A percentile compares a stretch with the other conserved stretches of the same genome.
phyloP scores from a whole-genome alignment of 768 basidiomycete genomes.

The Cystobasidium ongulense region DNA sequence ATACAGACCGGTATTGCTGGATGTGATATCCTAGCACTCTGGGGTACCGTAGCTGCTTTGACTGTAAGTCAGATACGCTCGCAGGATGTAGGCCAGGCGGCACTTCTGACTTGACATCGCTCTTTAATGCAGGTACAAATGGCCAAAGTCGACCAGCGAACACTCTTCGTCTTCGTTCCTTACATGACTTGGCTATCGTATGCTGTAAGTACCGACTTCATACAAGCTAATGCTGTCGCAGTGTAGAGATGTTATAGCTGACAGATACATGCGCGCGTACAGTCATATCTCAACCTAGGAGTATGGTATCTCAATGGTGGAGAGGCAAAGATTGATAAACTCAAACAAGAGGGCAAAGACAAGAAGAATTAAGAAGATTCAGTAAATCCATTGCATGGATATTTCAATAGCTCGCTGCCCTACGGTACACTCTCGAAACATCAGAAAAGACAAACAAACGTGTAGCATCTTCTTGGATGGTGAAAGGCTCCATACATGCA shows the following conservation, averaged over 20 bases:
- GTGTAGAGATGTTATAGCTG: not conserved
- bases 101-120: not conserved
- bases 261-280: not conserved
- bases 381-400: no score
- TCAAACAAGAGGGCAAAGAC: not conserved
- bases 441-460: no score
- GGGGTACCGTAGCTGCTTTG: slow-evolving; percentile 27
- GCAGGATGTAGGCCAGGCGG: no score
- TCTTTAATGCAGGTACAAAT: slow-evolving; percentile 19
- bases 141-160: slow-evolving; percentile 36
- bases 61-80: no score
- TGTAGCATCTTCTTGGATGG: no score
- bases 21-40: slow-evolving; percentile 33
- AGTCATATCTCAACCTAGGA: slow-evolving; percentile 14
- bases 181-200: slow-evolving; percentile 38
- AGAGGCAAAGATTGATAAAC: slow-evolving; percentile 17
- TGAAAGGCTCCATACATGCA: no score
- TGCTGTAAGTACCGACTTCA: slow-evolving; percentile 19
- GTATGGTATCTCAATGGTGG: slow-evolving; percentile 22
- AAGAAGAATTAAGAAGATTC: not conserved
- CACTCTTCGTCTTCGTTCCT: slow-evolving; percentile 32
- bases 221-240: not conserved
- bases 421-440: no score
- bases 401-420: no score
- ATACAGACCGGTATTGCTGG: slow-evolving; percentile 30